Evolutionary conservation across 148 eudicot genomes (phyloP).

Genomic region (Salicornia ramosissima): DNA sequence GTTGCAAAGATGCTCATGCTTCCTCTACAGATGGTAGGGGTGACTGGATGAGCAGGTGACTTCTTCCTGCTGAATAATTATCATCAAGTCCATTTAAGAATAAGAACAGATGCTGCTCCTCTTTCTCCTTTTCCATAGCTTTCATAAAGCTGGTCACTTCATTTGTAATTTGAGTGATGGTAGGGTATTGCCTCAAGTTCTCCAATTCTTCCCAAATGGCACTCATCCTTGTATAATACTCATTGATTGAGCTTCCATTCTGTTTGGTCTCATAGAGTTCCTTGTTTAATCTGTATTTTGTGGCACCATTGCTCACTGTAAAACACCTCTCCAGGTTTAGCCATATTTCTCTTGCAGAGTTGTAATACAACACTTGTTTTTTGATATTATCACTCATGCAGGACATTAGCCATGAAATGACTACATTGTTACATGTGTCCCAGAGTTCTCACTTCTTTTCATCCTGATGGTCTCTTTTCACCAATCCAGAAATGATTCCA

Average conservation of each 20-base stretch:
- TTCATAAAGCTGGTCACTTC: background rate
- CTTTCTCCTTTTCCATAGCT: background rate
- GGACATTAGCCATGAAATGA: too few relatives aligned
- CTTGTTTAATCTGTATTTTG: background rate
- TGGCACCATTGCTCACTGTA: background rate
- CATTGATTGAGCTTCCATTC: background rate
- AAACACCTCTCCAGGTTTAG: background rate
- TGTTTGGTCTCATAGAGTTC: background rate
- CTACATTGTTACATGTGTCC: too few relatives aligned
- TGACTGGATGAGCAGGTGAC: background rate
- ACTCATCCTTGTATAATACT: background rate
- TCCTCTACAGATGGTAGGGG: background rate
- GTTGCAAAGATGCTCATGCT: background rate
- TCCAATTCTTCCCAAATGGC: background rate
- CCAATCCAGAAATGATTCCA: too few relatives aligned
- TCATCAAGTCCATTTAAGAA: conserved; percentile 6
- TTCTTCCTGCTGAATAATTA: background rate
- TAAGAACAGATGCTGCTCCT: background rate
- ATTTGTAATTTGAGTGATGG: background rate
- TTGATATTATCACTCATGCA: too few relatives aligned
- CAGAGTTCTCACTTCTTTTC: too few relatives aligned
- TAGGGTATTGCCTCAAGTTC: background rate
- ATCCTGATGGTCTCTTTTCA: too few relatives aligned
- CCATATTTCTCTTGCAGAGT: background rate
- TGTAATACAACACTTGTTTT: too few relatives aligned